phyloP scores from a whole-genome alignment of 73 alveolate species.

The Symbiodinium pilosum region DNA sequence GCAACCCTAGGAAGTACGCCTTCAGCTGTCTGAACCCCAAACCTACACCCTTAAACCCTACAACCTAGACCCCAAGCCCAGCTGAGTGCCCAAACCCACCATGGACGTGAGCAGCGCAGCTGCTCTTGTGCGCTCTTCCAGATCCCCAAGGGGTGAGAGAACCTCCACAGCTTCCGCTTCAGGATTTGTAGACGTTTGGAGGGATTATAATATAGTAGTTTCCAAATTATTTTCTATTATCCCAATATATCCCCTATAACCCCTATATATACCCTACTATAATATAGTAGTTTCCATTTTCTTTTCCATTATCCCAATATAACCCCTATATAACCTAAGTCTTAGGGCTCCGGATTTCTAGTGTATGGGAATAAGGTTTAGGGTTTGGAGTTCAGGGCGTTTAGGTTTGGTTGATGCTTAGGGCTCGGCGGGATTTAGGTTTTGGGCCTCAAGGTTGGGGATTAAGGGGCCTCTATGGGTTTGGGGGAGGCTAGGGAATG shows the following conservation, averaged over 20 bases:
- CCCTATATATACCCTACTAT: too few relatives aligned
- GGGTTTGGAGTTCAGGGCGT: neutral
- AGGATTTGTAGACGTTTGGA: neutral
- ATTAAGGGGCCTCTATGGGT: neutral
- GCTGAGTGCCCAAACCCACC: too few relatives aligned
- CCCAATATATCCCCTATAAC: too few relatives aligned
- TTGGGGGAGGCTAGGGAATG: neutral
- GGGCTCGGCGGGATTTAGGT: neutral
- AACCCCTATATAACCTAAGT: too few relatives aligned
- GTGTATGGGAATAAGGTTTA: neutral
- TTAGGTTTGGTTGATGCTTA: too few relatives aligned
- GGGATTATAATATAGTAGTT: neutral
- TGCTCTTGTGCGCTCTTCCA: constrained; percentile 56
- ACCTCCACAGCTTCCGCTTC: neutral
- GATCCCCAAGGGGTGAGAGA: constrained; percentile 57
- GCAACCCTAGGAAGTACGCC: too few relatives aligned
- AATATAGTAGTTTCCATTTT: too few relatives aligned
- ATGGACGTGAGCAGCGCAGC: constrained; percentile 58
- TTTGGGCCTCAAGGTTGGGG: neutral
- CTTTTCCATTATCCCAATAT: too few relatives aligned
- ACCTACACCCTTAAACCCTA: too few relatives aligned
- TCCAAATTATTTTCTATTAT: too few relatives aligned
- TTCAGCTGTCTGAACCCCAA: too few relatives aligned
- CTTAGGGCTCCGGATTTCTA: neutral
- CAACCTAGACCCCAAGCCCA: too few relatives aligned